Base-by-base conservation (phyloP, 2,329 filamentous ascomycete species). In the Fusarium nematophilum region DNA sequence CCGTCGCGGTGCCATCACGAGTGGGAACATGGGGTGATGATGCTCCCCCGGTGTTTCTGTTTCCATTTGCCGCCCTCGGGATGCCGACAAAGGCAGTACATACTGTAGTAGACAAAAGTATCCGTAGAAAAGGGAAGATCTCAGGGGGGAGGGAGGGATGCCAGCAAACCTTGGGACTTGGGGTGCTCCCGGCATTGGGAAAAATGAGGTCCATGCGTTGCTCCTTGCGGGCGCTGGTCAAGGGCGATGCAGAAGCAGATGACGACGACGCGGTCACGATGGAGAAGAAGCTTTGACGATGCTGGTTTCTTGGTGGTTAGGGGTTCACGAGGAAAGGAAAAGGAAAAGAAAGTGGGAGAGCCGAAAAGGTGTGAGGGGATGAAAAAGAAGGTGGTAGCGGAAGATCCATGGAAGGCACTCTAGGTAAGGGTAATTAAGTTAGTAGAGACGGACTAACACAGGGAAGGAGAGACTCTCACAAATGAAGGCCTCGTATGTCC, bases 1-100 rank as follows among this genome's bases (percentile, higher is more conserved):
- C 63, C 51, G 65, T 48, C 47, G 58, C 65, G 52, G 65, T 67
- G 37, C 13, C 65, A 68, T 67, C 17, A 36, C 42, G 55, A 39
- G 63, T 68, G 65, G 64, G 40, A 31, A 58, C 62, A 59, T 59
- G 53, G 52, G 53, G 59, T 45, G 59, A 53, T 60, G 21, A n/a
- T n/a, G n/a, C n/a, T 33, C 23, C 42, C 48, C 58, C 49, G 33
- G 33, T 48, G 17, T 40, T 51, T 46, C n/a, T 37, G 27, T 62
- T 53, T 62, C 49, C 26, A 54, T 55, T 62, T n/a, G 46, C 62
- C 56, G 64, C 61, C 39, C 36, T 58, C 31, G 42, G 57, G 57
- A 48, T 5, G 53, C 54, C 54, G 47, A 63, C 54, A 38, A 18
- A 59, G 51, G 49, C 33, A 62, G 31, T 37, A 51, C 44, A 45